Evolutionary conservation across 495 filamentous ascomycete genomes (phyloP), one percentile per base, ranked within the genome.

Genomic region (Penicillium roqueforti): DNA sequence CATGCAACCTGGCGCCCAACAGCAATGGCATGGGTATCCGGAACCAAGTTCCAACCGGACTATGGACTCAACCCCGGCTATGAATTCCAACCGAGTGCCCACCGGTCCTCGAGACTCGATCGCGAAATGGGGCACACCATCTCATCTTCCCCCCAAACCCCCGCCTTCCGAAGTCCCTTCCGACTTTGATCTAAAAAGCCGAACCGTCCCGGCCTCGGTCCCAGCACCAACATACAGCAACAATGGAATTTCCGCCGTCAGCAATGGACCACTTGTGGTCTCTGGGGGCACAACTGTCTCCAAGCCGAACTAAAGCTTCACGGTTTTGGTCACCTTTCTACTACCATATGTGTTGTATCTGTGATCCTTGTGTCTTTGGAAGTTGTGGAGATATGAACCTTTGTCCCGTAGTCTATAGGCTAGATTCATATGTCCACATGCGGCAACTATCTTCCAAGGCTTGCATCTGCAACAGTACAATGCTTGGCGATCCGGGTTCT

Each of bases 111-210:
- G 71, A 37, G 70, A 74, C 49, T 77, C 74, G 1, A 77, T 77
- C 37, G 70, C 78, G 0, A 81, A 80, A 71, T 81, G 78, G 78
- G 76, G 78, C 11, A 80, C 76, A 0, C 78, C 78, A 5, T 73
- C 77, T 25, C 76, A 80, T 58, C 68, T 81, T 18, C 78, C 78
- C 36, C 76, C 75, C 11, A 81, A 81, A 59, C 79, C 79, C 19
- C 79, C 79, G 18, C 79, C 79, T 26, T 78, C 78, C 8, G 75
- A 80, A 56, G 74, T 78, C 13, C 67, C 74, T 7, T 76, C 75
- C 18, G 73, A 70, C 3, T 75, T 72, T 45, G 73, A 77, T 16
- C 10, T 72, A 37, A 75, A 72, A 39, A 63, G 63, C 23, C 70
- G 72, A 22, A 50, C 60, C 10, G 61, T 46, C 3, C 37, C 64